Evolutionary conservation across 208 protist species (phyloP), one percentile per base, ranked within the genome.

Genomic region (Herpetomonas samuelpessoai): DNA sequence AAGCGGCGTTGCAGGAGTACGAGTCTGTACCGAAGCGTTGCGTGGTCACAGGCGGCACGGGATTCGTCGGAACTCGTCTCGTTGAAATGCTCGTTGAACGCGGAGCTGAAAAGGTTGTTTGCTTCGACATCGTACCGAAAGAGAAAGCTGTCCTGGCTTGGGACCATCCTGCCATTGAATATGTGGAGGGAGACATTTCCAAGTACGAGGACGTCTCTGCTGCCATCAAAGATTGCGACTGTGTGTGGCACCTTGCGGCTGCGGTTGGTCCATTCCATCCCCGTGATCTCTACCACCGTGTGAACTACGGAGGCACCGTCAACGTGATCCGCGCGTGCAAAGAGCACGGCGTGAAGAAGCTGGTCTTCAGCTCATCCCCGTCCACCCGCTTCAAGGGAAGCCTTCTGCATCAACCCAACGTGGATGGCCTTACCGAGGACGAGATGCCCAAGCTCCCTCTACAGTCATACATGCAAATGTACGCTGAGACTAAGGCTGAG

Each of bases 51-150:
- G 95, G 96, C 14, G 93, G 95, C 19, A 97, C 86, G 18, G 96
- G 95, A n/a, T 98, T 98, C 72, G 95, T 98, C 0, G 96, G 96
- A 6, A 91, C 84, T 7, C 93, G 96, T 18, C 66, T 98, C 38
- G 92, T 97, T 2, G 95, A 98, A 65, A 98, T 98, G 96, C 84
- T 98, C 3, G 76, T 98, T 0, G 96, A 98, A 71, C 83, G 95
- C 30, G 96, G 95, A 14, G 93, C 95, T 0, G 81, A 96, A 55
- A 74, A 82, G 19, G 93, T 97, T 0, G 76, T 96, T 1, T 86
- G 78, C 71, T 95, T 97, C 67, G 92, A 97, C 61, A 95, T 98
- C 51, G 89, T 95, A 50, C 87, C 90, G 0, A 78, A 81, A 38
- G 80, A 91, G 39, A 87, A 86, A 51, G 78, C 73, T 14, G 64